Percentiles rank a stretch among this genome's conserved stretches.
These are phyloP conservation scores for Suillus ampliporus DNA, from an alignment of 768 basidiomycete species.

Conservation along the genomic window DNA sequence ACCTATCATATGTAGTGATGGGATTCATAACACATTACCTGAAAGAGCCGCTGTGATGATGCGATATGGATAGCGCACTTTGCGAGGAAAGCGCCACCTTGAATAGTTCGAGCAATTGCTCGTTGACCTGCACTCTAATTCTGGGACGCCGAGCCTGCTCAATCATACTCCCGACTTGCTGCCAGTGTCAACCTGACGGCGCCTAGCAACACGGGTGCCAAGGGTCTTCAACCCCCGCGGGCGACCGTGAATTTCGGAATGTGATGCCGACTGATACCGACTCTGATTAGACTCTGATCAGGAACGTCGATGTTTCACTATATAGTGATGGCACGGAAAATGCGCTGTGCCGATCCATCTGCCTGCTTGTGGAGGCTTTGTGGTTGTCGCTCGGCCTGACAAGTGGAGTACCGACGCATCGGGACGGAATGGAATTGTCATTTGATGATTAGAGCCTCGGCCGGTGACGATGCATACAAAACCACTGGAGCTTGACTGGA, in stretches of 20 bases:
- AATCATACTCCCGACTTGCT: neutral
- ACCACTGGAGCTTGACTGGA: too few species aligned
- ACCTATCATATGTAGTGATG: slow-evolving; percentile 1
- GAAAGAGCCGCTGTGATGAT: slow-evolving; percentile 27
- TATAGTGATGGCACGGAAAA: neutral
- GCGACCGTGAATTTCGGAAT: neutral
- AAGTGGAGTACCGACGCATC: neutral
- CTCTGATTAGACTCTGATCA: neutral
- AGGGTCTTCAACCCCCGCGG: too few species aligned
- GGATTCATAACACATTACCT: slow-evolving; percentile 27
- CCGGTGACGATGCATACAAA: neutral
- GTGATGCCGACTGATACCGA: neutral
- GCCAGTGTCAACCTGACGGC: too few species aligned
- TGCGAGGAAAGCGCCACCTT: slow-evolving; percentile 17
- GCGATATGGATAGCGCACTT: slow-evolving; percentile 14
- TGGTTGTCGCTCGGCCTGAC: neutral
- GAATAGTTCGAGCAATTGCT: neutral
- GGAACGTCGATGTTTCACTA: slow-evolving; percentile 6
- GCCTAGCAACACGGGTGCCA: neutral
- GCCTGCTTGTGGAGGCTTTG: neutral
- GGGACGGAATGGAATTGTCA: neutral
- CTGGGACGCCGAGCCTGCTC: neutral
- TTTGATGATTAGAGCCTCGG: neutral
- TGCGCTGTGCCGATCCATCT: neutral
- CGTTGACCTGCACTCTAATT: neutral